phyloP scores from a whole-genome alignment of 495 filamentous ascomycete genomes.

The Penicillium ochrochloron region DNA sequence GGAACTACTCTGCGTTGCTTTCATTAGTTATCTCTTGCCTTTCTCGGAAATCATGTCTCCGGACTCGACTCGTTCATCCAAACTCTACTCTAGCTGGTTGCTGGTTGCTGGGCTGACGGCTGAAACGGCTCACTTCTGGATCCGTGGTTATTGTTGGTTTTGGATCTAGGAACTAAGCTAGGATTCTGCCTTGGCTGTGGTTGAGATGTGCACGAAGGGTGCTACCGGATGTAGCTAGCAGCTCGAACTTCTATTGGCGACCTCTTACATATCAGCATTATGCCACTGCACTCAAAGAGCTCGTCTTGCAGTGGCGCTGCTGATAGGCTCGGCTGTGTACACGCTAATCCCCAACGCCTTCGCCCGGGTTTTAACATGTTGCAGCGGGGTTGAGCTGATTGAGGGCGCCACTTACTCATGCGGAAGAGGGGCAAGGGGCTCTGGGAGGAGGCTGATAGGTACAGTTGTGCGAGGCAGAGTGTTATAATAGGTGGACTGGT shows the following conservation, averaged over 20 bases:
- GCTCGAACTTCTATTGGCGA: background rate
- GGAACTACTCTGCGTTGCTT: background rate
- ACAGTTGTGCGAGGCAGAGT: background rate
- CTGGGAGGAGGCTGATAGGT: background rate
- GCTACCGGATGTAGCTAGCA: background rate
- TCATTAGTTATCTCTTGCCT: background rate
- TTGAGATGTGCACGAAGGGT: background rate
- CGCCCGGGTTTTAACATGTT: background rate
- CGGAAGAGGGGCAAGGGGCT: background rate
- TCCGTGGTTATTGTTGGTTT: background rate
- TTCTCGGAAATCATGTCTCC: background rate
- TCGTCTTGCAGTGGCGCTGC: background rate
- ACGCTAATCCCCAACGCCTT: background rate
- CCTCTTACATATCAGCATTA: background rate
- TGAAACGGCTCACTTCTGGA: background rate
- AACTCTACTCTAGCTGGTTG: background rate
- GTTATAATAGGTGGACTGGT: background rate
- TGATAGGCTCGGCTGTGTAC: background rate
- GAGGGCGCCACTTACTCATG: constrained; percentile 1
- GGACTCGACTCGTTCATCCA: constrained; percentile 1
- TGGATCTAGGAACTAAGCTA: background rate
- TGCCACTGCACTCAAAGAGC: background rate
- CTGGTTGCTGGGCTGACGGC: background rate
- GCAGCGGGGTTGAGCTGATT: background rate
- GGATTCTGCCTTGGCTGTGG: constrained; percentile 2